Percentiles rank a stretch among this genome's conserved stretches.
These are phyloP conservation scores for Aquilaria malaccensis DNA, from an alignment of 345 rosid species.

Conservation along the genomic window DNA sequence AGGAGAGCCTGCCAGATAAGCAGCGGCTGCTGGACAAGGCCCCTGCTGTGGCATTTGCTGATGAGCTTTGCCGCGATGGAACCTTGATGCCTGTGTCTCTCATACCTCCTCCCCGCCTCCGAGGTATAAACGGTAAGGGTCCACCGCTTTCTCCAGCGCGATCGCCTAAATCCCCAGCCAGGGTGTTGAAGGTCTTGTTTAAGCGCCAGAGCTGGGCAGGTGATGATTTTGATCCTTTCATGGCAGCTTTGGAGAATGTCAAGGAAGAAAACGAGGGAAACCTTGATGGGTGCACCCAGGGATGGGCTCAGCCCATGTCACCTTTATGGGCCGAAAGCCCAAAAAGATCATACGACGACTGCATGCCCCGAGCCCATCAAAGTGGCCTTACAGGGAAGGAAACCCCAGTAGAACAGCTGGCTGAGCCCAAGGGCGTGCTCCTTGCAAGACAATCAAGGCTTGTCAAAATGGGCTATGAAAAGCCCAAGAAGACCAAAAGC, in stretches of 20 bases:
- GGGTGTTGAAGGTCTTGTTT: conserved; percentile 19
- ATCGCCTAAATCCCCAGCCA: conserved; percentile 13
- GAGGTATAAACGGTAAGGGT: background rate
- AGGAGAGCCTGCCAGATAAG: background rate
- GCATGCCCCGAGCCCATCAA: background rate
- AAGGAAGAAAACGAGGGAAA: conserved; percentile 17
- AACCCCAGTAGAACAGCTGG: conserved; percentile 5
- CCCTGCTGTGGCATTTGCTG: conserved; percentile 50
- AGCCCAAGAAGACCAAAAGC: conserved; percentile 7
- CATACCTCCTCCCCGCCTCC: conserved; percentile 36
- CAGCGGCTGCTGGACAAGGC: conserved; percentile 13
- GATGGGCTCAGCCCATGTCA: conserved; percentile 29
- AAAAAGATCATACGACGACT: background rate
- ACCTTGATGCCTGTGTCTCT: conserved; percentile 40
- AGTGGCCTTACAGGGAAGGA: background rate
- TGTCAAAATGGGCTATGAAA: conserved; percentile 12
- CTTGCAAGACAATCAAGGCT: conserved; percentile 23
- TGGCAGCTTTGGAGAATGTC: conserved; percentile 39
- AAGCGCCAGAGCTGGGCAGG: conserved; percentile 33
- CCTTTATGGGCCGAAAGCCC: conserved; percentile 6
- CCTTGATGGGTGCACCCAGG: conserved; percentile 3
- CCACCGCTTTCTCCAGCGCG: conserved; percentile 6
- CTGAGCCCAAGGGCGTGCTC: conserved; percentile 25
- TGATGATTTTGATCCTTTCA: conserved; percentile 54
- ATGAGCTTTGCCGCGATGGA: conserved; percentile 43